Percentiles rank a stretch among this genome's conserved stretches.
Evolutionary conservation across 169 alveolate species (phyloP).

Genomic region (Eimeria acervulina): DNA sequence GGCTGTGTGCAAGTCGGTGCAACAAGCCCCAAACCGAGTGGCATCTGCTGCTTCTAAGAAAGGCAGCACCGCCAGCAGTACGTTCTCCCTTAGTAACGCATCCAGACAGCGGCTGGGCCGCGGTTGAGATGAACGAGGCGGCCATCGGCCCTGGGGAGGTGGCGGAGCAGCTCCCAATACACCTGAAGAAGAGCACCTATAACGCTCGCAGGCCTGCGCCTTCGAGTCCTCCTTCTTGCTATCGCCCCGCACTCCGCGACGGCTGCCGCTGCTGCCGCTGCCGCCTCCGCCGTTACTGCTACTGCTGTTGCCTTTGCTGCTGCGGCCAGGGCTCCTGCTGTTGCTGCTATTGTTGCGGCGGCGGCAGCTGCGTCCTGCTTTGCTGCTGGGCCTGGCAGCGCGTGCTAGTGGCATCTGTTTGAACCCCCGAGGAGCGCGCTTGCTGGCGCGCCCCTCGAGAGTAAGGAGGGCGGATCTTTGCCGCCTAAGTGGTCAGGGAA

Average conservation of each 20-base stretch:
- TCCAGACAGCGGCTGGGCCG: constrained; percentile 47
- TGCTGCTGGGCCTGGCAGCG: constrained; percentile 1
- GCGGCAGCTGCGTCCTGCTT: constrained; percentile 10
- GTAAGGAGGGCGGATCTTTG: constrained; percentile 51
- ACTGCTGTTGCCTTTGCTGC: constrained; percentile 32
- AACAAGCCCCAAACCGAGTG: constrained; percentile 42
- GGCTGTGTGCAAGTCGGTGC: constrained; percentile 51
- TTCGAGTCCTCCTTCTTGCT: neutral
- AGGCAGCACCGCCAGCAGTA: constrained; percentile 55
- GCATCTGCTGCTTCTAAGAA: constrained; percentile 69
- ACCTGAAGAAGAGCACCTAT: neutral
- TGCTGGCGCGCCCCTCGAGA: constrained; percentile 49
- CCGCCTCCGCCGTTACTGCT: neutral
- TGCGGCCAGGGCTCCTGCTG: constrained; percentile 38
- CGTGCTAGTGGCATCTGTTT: constrained; percentile 21
- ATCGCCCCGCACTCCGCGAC: neutral
- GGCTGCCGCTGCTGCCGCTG: neutral
- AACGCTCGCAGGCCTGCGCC: neutral
- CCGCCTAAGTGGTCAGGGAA: constrained; percentile 71
- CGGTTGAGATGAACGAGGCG: constrained; percentile 39
- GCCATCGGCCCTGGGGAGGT: neutral
- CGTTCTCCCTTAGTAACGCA: constrained; percentile 61
- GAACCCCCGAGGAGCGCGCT: constrained; percentile 59
- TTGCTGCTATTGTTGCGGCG: constrained; percentile 34
- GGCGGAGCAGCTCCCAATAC: neutral